A percentile compares a stretch with the other conserved stretches of the same genome.
Conservation (phyloP, 805 yeast genomes). For the Candida sanyiensis region DNA sequence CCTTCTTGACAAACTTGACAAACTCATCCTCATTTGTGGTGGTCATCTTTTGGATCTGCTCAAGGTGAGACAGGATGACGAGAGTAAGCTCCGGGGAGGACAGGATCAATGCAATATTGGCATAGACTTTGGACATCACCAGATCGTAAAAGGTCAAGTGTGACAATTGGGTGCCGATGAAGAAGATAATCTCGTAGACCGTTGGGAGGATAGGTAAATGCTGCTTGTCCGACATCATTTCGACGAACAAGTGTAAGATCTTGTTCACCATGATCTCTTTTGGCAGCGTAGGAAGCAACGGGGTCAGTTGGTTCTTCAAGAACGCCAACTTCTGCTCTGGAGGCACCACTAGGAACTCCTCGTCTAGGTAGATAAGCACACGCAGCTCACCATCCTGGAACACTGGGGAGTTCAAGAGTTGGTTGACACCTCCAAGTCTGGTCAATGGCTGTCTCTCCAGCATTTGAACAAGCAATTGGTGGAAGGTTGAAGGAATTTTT, state of each 20-base stretch:
- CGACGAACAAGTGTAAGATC: slow-evolving; percentile 63
- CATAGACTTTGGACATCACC: slow-evolving; percentile 40
- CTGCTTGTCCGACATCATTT: slow-evolving; percentile 36
- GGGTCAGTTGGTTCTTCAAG: slow-evolving; percentile 7
- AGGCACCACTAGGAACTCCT: slow-evolving; percentile 8
- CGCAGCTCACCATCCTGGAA: slow-evolving; percentile 7
- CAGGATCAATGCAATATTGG: slow-evolving; percentile 26
- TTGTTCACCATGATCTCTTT: slow-evolving; percentile 40
- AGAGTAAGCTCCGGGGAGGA: slow-evolving; percentile 37
- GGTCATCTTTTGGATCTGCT: slow-evolving; percentile 41
- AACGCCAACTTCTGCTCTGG: slow-evolving; percentile 8
- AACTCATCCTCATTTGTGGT: slow-evolving; percentile 42
- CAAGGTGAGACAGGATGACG: slow-evolving; percentile 43
- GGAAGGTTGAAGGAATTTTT: slow-evolving; percentile 53
- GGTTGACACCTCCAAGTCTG: slow-evolving; percentile 50
- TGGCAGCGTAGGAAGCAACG: slow-evolving; percentile 7
- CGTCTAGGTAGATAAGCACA: slow-evolving; percentile 12
- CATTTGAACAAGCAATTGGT: slow-evolving; percentile 43
- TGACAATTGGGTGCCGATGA: slow-evolving; percentile 58
- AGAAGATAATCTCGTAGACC: slow-evolving; percentile 50
- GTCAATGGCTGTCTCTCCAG: slow-evolving; percentile 52
- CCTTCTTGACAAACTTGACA: slow-evolving; percentile 39
- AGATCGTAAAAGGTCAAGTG: slow-evolving; percentile 73
- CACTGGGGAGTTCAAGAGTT: slow-evolving; percentile 46
- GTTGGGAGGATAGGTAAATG: slow-evolving; percentile 38